Conservation (phyloP, 2,329 filamentous ascomycete genomes). For the Stagonosporopsis tanaceti region DNA sequence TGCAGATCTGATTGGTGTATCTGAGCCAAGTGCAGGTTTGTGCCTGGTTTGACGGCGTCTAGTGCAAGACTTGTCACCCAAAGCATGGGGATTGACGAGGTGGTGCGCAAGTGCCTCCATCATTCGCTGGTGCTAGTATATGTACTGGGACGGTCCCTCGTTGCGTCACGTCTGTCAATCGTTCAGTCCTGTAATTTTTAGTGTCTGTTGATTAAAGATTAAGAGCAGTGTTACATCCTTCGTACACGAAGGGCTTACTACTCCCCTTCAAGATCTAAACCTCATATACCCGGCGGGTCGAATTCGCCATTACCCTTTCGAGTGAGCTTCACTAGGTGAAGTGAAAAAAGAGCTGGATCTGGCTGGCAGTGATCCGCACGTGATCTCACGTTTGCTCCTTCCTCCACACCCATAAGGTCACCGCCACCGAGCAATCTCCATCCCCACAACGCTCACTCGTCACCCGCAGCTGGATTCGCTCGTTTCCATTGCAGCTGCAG, state of each 20-base stretch:
- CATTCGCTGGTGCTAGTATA: conserved; percentile 26
- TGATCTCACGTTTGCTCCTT: conserved; percentile 21
- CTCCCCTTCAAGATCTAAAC: background rate
- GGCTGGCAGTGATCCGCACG: conserved; percentile 6
- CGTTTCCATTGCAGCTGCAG: conserved; percentile 10
- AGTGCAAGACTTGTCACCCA: conserved; percentile 34
- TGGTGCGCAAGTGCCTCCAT: conserved; percentile 23
- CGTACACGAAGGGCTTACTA: conserved; percentile 7
- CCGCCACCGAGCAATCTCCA: conserved; percentile 10
- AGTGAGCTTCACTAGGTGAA: conserved; percentile 14
- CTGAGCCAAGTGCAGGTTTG: conserved; percentile 30
- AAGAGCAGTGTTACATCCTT: conserved; percentile 21
- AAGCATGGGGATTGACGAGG: conserved; percentile 31
- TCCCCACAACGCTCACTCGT: conserved; percentile 5
- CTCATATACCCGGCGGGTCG: background rate
- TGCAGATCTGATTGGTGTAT: conserved; percentile 36
- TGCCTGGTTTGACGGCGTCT: conserved; percentile 28
- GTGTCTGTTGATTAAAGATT: conserved; percentile 15
- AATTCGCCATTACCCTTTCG: conserved; percentile 4
- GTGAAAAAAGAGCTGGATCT: conserved; percentile 9
- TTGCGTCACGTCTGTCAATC: conserved; percentile 32
- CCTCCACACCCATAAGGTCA: conserved; percentile 21
- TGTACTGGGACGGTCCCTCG: conserved; percentile 34
- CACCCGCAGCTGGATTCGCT: conserved; percentile 2
- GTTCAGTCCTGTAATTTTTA: conserved; percentile 22